Evolutionary conservation across 768 basidiomycete species (phyloP).

Genomic region (Chalciporus pseudorubinellus): DNA sequence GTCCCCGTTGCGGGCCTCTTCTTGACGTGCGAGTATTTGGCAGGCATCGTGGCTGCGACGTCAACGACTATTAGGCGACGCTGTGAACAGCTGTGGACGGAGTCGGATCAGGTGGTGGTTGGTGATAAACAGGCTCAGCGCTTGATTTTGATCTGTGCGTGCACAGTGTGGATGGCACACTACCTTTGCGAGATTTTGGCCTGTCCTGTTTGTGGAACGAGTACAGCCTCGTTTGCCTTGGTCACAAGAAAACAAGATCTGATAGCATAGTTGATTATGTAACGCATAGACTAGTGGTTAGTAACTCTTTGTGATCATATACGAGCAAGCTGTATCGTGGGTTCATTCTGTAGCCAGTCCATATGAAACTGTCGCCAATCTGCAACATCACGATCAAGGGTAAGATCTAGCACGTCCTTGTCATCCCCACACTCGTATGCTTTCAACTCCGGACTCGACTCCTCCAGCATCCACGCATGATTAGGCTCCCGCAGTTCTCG

Average conservation of each 20-base stretch:
- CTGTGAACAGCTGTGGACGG: not conserved
- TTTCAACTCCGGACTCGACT: constrained; percentile 30
- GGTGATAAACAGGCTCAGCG: not conserved
- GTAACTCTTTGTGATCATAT: not conserved
- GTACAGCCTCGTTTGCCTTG: not conserved
- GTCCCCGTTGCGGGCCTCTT: constrained; percentile 52
- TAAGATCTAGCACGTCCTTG: constrained; percentile 27
- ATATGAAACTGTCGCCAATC: constrained; percentile 62
- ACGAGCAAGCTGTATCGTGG: constrained; percentile 5
- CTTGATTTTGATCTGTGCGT: constrained; percentile 14
- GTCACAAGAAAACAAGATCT: too few relatives aligned
- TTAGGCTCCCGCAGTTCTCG: constrained; percentile 29
- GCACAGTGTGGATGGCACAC: constrained; percentile 10
- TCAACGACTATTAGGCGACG: not conserved
- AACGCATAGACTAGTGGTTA: constrained; percentile 5
- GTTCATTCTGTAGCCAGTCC: constrained; percentile 34
- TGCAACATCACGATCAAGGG: constrained; percentile 4
- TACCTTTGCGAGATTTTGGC: not conserved
- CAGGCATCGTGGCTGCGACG: constrained; percentile 47
- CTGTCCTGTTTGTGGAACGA: not conserved
- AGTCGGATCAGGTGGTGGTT: not conserved
- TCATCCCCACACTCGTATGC: constrained; percentile 31
- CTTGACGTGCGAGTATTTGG: constrained; percentile 76
- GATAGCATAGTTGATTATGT: constrained; percentile 11
- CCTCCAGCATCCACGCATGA: constrained; percentile 41